phyloP scores from a whole-genome alignment of 371 early-diverging fungal genomes.

The Rhizopus stolonifer region DNA sequence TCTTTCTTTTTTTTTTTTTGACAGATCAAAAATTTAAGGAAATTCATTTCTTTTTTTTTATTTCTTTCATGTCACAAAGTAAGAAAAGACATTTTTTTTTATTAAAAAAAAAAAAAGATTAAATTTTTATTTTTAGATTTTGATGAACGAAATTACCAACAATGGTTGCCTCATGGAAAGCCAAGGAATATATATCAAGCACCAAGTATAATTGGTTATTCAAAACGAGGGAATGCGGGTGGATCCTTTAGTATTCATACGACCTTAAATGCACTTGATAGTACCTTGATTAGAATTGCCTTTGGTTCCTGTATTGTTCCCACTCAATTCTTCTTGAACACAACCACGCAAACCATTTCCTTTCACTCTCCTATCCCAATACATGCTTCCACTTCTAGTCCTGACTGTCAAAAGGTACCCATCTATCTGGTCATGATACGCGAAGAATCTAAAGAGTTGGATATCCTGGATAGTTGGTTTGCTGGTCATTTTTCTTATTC shows the following conservation, averaged over 20 bases:
- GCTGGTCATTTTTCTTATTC: constrained; percentile 7
- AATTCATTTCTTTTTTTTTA: background rate
- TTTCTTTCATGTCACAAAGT: constrained; percentile 22
- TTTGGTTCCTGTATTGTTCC: constrained; percentile 18
- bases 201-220: constrained; percentile 13
- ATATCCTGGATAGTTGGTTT: constrained; percentile 21
- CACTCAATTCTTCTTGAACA: constrained; percentile 18
- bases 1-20: background rate
- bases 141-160: constrained; percentile 1
- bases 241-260: constrained; percentile 11
- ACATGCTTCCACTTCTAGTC: background rate
- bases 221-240: constrained; percentile 12
- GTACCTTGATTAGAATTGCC: constrained; percentile 9
- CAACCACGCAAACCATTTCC: constrained; percentile 5
- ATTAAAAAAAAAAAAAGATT: background rate
- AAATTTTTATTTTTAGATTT: constrained; percentile 7
- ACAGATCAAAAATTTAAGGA: background rate
- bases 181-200: constrained; percentile 12
- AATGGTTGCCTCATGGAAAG: constrained; percentile 11
- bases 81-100: constrained; percentile 6
- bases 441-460: constrained; percentile 1
- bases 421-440: constrained; percentile 14
- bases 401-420: constrained; percentile 12
- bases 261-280: background rate
- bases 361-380: constrained; percentile 1